These are phyloP conservation scores for Capniomyces stellatus DNA, from an alignment of 371 early-diverging fungal species.

Conservation along the genomic window DNA sequence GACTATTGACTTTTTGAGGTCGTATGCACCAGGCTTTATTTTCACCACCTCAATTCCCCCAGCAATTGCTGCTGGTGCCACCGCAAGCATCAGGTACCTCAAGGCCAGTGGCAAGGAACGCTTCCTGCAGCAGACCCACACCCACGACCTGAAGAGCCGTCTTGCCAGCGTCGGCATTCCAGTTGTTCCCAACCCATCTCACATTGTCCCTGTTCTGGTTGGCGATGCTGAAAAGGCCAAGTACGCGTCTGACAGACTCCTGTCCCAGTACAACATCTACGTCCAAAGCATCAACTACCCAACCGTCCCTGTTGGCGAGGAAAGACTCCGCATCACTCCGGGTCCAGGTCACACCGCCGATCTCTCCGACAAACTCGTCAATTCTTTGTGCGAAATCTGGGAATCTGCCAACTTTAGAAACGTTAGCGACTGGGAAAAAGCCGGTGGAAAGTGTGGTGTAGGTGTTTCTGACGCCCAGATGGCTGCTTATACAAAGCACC, in stretches of 20 bases:
- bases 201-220: conserved; percentile 93
- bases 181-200: conserved; percentile 93
- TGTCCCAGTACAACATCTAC: conserved; percentile 77
- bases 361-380: conserved; percentile 68
- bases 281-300: conserved; percentile 97
- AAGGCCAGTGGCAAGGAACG: conserved; percentile 68
- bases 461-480: conserved; percentile 27
- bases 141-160: conserved; percentile 63
- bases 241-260: conserved; percentile 75
- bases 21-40: conserved; percentile 97
- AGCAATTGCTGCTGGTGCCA: conserved; percentile 74
- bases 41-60: conserved; percentile 97
- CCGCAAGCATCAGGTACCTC: conserved; percentile 79
- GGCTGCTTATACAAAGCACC: not conserved
- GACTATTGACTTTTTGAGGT: conserved; percentile 90
- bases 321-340: conserved; percentile 94
- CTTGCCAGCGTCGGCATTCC: conserved; percentile 75
- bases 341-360: conserved; percentile 76
- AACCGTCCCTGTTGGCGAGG: conserved; percentile 87
- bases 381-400: conserved; percentile 78
- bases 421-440: conserved; percentile 62
- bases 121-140: conserved; percentile 75
- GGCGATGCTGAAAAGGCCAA: conserved; percentile 91
- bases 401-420: conserved; percentile 60
- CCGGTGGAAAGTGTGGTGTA: conserved; percentile 81